phyloP scores from a whole-genome alignment of 2,329 filamentous ascomycete genomes.

The Periconia digitata region DNA sequence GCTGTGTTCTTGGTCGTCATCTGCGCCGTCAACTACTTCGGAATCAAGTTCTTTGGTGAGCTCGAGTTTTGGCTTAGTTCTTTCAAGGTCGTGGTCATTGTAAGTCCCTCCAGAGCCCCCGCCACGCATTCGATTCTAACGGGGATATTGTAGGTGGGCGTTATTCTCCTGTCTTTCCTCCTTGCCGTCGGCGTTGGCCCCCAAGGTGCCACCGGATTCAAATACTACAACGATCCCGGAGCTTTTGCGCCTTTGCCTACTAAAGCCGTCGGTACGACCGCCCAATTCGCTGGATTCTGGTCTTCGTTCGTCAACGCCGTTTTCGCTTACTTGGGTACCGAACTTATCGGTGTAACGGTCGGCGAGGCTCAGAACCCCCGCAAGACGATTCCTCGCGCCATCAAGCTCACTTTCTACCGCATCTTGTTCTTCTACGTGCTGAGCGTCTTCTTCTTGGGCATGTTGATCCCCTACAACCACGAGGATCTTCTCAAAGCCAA shows the following conservation, averaged over 20 bases:
- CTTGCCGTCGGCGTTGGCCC: conserved; percentile 49
- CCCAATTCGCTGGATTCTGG: conserved; percentile 58
- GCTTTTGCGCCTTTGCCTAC: conserved; percentile 44
- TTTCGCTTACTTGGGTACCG: conserved; percentile 71
- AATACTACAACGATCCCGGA: conserved; percentile 49
- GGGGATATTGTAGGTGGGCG: conserved; percentile 30
- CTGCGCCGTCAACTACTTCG: conserved; percentile 51
- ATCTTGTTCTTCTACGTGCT: conserved; percentile 80
- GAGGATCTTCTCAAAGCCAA: conserved; percentile 61
- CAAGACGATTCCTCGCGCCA: conserved; percentile 73
- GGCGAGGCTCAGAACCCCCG: conserved; percentile 80
- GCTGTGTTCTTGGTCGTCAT: conserved; percentile 55
- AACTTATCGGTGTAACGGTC: conserved; percentile 76
- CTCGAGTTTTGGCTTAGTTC: conserved; percentile 54
- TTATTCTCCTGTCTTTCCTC: conserved; percentile 49
- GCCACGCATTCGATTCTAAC: background rate
- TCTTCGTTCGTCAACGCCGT: conserved; percentile 73
- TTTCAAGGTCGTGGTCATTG: conserved; percentile 50
- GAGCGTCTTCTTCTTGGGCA: conserved; percentile 72
- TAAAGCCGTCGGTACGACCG: conserved; percentile 32
- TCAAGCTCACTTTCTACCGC: conserved; percentile 79
- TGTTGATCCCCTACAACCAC: conserved; percentile 74
- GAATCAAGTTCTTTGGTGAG: conserved; percentile 60
- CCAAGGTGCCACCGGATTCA: conserved; percentile 46
- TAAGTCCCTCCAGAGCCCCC: conserved; percentile 8